phyloP scores from a whole-genome alignment of 148 eudicot species.

The Cornus suecica region DNA sequence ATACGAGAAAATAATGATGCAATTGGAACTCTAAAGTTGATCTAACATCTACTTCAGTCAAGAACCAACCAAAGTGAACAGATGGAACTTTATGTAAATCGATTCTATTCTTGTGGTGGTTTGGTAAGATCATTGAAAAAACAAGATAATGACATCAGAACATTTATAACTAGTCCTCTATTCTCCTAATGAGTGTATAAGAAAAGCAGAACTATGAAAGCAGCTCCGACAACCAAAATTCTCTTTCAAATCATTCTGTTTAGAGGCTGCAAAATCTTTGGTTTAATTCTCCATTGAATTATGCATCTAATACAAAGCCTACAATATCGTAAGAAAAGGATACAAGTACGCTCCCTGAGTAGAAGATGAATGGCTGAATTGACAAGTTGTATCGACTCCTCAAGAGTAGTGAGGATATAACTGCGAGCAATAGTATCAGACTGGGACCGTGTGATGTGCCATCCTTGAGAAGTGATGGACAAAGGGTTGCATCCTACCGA shows the following conservation, averaged over 20 bases:
- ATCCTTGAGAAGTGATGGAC: constrained; percentile 75
- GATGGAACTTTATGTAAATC: not conserved
- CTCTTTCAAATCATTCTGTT: not conserved
- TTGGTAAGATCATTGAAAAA: not conserved
- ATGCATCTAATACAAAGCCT: constrained; percentile 3
- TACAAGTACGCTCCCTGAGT: constrained; percentile 74
- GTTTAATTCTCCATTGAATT: not conserved
- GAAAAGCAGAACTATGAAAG: not conserved
- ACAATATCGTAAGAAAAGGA: constrained; percentile 52
- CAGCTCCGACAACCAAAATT: not conserved
- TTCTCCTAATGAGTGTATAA: not conserved
- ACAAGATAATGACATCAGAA: not conserved
- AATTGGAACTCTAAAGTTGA: not conserved
- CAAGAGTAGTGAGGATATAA: constrained; percentile 85
- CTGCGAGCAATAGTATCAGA: constrained; percentile 85
- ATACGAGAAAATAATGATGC: not conserved
- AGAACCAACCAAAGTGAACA: not conserved
- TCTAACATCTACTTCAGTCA: not conserved
- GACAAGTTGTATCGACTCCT: constrained; percentile 82
- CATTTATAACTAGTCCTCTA: not conserved
- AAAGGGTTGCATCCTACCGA: constrained; percentile 91
- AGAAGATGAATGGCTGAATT: constrained; percentile 78
- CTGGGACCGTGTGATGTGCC: constrained; percentile 77
- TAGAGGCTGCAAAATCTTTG: not conserved
- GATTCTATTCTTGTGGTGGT: not conserved